phyloP scores from a whole-genome alignment of 805 yeast species.

The Candida peoriensis region DNA sequence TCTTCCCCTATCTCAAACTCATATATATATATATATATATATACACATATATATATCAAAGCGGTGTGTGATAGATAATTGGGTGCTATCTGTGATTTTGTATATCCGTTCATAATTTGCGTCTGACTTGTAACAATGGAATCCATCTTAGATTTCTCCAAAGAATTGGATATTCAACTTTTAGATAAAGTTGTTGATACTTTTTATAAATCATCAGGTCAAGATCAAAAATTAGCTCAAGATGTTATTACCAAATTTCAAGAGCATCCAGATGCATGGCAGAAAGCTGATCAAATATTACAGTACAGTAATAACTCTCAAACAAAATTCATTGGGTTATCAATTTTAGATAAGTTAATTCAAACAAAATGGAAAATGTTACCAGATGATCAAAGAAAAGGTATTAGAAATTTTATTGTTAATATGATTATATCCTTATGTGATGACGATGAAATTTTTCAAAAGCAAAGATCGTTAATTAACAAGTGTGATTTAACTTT shows the following conservation, averaged over 20 bases:
- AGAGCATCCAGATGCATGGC: slow-evolving; percentile 95
- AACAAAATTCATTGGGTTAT: slow-evolving; percentile 86
- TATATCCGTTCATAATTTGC: too few species aligned
- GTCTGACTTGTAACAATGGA: too few species aligned
- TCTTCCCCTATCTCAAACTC: too few species aligned
- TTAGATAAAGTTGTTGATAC: slow-evolving; percentile 83
- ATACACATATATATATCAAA: too few species aligned
- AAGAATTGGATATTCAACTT: slow-evolving; percentile 72
- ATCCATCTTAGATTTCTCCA: slow-evolving; percentile 76
- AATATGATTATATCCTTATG: slow-evolving; percentile 90
- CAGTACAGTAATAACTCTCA: slow-evolving; percentile 76
- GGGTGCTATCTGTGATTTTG: too few species aligned
- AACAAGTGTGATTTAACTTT: slow-evolving; percentile 91
- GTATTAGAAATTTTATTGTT: slow-evolving; percentile 90
- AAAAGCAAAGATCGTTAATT: slow-evolving; percentile 72
- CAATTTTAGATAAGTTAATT: slow-evolving; percentile 85
- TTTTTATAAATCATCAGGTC: slow-evolving; percentile 75
- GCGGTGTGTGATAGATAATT: too few species aligned
- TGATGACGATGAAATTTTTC: slow-evolving; percentile 71
- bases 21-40: too few species aligned
- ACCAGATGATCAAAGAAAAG: slow-evolving; percentile 83
- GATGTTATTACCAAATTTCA: slow-evolving; percentile 73
- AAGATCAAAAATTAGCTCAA: slow-evolving; percentile 64
- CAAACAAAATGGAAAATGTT: slow-evolving; percentile 91
- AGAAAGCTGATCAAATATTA: slow-evolving; percentile 82